A percentile compares a stretch with the other conserved stretches of the same genome.
These are phyloP conservation scores for Ambrosiella beaveri DNA, from an alignment of 2,329 filamentous ascomycete species.

Conservation along the genomic window DNA sequence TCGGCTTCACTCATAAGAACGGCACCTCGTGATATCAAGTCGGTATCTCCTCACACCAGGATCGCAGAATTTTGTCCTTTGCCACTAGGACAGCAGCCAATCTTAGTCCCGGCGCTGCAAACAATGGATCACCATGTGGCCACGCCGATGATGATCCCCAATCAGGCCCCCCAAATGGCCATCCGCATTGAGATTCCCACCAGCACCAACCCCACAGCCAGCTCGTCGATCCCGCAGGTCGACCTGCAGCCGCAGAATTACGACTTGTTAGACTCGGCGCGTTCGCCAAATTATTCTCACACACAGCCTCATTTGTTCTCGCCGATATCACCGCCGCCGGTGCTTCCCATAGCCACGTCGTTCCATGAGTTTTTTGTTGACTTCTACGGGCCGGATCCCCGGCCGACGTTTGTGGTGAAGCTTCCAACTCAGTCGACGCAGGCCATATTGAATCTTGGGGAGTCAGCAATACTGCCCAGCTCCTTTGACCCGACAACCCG, in stretches of 20 bases:
- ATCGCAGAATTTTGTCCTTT: background rate
- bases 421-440: background rate
- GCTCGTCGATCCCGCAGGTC: background rate
- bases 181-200: background rate
- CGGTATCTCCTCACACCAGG: background rate
- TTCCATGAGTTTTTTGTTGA: slow-evolving; percentile 18
- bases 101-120: background rate
- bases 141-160: background rate
- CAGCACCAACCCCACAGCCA: background rate
- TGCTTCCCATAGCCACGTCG: background rate
- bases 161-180: background rate
- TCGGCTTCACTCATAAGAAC: background rate
- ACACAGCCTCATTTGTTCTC: background rate
- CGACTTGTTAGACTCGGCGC: background rate
- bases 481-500: background rate
- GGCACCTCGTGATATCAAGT: background rate
- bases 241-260: background rate
- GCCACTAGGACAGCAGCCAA: background rate
- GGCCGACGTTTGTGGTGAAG: slow-evolving; percentile 24
- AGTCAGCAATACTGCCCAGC: background rate
- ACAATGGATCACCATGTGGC: background rate
- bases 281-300: background rate
- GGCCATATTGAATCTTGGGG: background rate
- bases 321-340: background rate
- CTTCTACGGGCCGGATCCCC: slow-evolving; percentile 25